A percentile compares a stretch with the other conserved stretches of the same genome.
These are phyloP conservation scores for Sclerotinia sclerotiorum DNA, from an alignment of 2,329 filamentous ascomycete genomes.

Conservation along the genomic window DNA sequence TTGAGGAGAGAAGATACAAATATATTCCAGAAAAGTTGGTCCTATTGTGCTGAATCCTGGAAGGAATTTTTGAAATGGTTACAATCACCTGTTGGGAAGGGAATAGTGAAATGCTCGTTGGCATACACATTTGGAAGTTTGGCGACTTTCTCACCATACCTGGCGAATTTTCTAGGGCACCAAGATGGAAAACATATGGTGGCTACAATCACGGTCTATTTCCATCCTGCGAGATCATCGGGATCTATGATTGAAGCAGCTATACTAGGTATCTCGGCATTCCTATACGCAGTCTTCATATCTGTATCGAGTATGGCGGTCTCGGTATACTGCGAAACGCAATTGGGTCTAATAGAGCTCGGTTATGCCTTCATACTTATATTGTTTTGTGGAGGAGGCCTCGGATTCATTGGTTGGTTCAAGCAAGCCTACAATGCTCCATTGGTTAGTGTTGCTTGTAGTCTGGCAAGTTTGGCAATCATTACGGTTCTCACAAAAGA, in stretches of 20 bases:
- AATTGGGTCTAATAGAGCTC: slow-evolving; percentile 63
- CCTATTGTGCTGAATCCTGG: slow-evolving; percentile 42
- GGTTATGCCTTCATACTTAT: slow-evolving; percentile 79
- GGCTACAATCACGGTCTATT: slow-evolving; percentile 91
- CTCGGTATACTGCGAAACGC: slow-evolving; percentile 72
- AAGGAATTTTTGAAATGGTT: slow-evolving; percentile 57
- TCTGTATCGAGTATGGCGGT: slow-evolving; percentile 86
- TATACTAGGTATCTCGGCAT: slow-evolving; percentile 72
- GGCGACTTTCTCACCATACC: slow-evolving; percentile 75
- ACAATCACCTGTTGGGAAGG: slow-evolving; percentile 70
- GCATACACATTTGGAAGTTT: slow-evolving; percentile 85
- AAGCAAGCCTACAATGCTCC: slow-evolving; percentile 78
- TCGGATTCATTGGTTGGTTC: slow-evolving; percentile 86
- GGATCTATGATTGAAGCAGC: slow-evolving; percentile 90
- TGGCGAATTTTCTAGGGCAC: slow-evolving; percentile 73
- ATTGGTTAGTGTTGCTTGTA: slow-evolving; percentile 80
- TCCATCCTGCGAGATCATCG: slow-evolving; percentile 81
- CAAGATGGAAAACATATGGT: slow-evolving; percentile 94
- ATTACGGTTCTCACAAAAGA: slow-evolving; percentile 92
- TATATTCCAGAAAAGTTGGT: slow-evolving; percentile 40
- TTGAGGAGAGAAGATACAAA: slow-evolving; percentile 28
- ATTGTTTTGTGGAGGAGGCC: slow-evolving; percentile 79
- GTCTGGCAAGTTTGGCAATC: slow-evolving; percentile 81
- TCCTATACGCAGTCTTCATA: slow-evolving; percentile 74
- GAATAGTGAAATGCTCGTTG: slow-evolving; percentile 85